phyloP scores from a whole-genome alignment of 179 eudicot genomes.

The Heliamphora pulchella region DNA sequence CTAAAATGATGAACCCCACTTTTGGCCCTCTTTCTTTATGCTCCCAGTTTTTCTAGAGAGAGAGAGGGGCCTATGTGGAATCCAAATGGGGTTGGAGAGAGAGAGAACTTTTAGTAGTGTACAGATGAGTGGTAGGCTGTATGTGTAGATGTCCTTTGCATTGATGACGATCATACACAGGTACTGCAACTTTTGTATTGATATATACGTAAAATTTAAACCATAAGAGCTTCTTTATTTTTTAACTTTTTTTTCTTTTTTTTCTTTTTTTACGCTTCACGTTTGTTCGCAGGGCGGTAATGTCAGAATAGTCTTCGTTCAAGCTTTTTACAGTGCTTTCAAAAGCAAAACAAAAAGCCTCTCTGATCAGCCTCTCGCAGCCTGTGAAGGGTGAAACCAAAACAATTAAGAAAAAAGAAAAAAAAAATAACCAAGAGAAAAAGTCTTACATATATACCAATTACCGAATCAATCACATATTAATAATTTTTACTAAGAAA shows the following conservation, averaged over 20 bases:
- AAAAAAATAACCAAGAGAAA: not conserved
- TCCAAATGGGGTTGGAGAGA: constrained; percentile 16
- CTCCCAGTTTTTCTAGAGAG: not conserved
- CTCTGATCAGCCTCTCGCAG: constrained; percentile 16
- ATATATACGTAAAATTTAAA: not conserved
- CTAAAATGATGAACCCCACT: too few relatives aligned
- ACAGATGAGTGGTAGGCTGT: not conserved
- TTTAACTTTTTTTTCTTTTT: too few relatives aligned
- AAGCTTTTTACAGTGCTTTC: constrained; percentile 37
- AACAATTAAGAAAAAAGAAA: constrained; percentile 10
- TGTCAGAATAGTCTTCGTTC: not conserved
- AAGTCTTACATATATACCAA: too few relatives aligned
- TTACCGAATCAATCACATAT: too few relatives aligned
- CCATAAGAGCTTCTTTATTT: constrained; percentile 1
- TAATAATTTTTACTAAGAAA: too few relatives aligned
- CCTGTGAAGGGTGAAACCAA: constrained; percentile 5
- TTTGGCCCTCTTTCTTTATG: too few relatives aligned
- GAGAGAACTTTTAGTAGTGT: not conserved
- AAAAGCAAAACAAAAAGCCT: constrained; percentile 20
- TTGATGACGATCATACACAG: constrained; percentile 38
- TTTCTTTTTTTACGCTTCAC: constrained; percentile 20
- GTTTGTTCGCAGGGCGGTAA: constrained; percentile 26
- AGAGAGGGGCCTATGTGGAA: not conserved
- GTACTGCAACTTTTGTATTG: constrained; percentile 26
- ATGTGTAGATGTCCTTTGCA: constrained; percentile 35